These are phyloP conservation scores for Solanum peruvianum DNA, from an alignment of 257 asterid genomes.

Conservation along the genomic window DNA sequence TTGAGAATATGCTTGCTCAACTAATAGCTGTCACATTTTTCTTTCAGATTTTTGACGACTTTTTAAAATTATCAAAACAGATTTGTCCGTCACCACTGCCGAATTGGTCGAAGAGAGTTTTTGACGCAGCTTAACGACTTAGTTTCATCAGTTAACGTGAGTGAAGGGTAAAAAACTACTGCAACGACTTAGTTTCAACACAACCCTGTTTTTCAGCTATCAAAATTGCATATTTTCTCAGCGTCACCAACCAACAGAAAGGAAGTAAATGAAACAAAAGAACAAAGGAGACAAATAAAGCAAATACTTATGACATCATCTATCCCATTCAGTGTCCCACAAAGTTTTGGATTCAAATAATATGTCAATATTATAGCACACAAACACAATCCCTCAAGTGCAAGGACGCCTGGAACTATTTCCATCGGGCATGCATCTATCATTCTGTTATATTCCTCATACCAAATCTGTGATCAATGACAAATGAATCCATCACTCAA, in stretches of 20 bases:
- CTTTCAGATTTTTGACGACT: not conserved
- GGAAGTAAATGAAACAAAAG: not conserved
- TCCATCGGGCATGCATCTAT: not conserved
- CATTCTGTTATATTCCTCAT: not conserved
- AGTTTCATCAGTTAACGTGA: not conserved
- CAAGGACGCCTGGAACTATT: not conserved
- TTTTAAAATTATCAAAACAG: not conserved
- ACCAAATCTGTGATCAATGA: not conserved
- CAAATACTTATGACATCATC: not conserved
- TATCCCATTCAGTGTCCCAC: not conserved
- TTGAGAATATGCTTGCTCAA: not conserved
- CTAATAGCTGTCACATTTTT: not conserved
- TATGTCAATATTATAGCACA: not conserved
- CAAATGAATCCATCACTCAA: not conserved
- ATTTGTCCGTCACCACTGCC: not conserved
- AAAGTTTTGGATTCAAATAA: not conserved
- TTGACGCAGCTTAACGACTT: constrained; percentile 26
- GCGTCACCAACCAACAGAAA: not conserved
- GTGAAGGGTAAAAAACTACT: constrained; percentile 2
- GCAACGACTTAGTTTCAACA: not conserved
- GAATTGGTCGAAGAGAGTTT: not conserved
- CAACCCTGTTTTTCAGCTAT: not conserved
- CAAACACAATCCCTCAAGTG: not conserved
- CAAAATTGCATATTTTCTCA: not conserved
- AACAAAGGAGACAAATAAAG: not conserved